Evolutionary conservation across 2,329 filamentous ascomycete species (phyloP).

Genomic region (Kalmusia sp.): DNA sequence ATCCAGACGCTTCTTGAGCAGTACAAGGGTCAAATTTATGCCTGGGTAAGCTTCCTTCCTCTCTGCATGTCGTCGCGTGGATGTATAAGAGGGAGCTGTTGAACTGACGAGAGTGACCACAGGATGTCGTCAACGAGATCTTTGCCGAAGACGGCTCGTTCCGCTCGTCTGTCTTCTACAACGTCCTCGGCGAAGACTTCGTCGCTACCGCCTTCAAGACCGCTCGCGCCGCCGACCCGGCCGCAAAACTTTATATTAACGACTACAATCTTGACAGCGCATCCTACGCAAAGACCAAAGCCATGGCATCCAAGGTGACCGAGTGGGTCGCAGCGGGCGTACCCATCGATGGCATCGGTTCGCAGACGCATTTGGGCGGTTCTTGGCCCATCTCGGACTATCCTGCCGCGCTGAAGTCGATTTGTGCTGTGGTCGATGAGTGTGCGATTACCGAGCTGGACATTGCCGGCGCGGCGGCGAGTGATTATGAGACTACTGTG

Average conservation of each 20-base stretch:
- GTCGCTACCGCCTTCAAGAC: conserved; percentile 74
- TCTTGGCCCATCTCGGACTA: conserved; percentile 54
- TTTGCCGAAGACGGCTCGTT: conserved; percentile 66
- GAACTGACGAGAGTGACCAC: too few relatives aligned
- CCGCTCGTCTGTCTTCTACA: conserved; percentile 68
- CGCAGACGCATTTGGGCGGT: conserved; percentile 62
- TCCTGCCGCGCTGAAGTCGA: conserved; percentile 58
- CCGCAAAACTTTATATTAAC: conserved; percentile 77
- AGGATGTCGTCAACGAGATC: conserved; percentile 69
- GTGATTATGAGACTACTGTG: conserved; percentile 63
- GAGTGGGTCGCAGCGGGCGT: conserved; percentile 68
- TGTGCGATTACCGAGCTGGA: conserved; percentile 74
- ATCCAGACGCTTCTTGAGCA: conserved; percentile 63
- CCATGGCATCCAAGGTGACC: conserved; percentile 66
- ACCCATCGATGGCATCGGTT: conserved; percentile 70
- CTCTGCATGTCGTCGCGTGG: too few relatives aligned
- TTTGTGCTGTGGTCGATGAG: conserved; percentile 62
- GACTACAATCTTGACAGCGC: conserved; percentile 70
- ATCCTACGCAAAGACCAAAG: conserved; percentile 63
- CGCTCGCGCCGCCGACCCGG: conserved; percentile 70
- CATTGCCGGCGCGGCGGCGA: conserved; percentile 63
- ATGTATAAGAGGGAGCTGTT: too few relatives aligned
- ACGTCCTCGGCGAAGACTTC: conserved; percentile 73
- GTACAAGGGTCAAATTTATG: conserved; percentile 69
- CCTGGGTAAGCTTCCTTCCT: conserved; percentile 53